phyloP scores from a whole-genome alignment of 305 asterid genomes.

The Solanum chacoense region DNA sequence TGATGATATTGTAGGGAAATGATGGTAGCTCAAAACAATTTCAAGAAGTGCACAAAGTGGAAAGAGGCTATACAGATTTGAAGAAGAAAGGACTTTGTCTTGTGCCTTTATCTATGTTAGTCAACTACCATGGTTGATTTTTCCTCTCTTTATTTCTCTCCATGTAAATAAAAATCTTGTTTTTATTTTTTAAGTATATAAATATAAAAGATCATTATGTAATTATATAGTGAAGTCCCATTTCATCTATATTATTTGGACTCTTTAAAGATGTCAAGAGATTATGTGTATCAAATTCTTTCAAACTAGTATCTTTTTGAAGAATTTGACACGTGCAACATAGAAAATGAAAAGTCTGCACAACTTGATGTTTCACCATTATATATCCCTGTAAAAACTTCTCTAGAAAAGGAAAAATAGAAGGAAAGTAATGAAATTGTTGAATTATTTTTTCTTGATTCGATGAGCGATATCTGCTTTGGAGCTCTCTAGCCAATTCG shows the following conservation, averaged over 20 bases:
- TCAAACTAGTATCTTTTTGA: accelerated
- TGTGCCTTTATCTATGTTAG: not conserved
- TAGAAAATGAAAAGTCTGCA: no score
- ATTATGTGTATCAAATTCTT: no score
- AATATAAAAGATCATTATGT: not conserved
- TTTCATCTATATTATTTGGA: not conserved
- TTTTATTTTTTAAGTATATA: not conserved
- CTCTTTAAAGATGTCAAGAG: no score
- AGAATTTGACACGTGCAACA: not conserved
- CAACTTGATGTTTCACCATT: no score
- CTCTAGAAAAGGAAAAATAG: not conserved
- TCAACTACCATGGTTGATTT: not conserved
- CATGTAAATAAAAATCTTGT: not conserved
- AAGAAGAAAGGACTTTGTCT: constrained; percentile 3
- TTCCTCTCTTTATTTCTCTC: no score
- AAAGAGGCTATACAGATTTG: not conserved
- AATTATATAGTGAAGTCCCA: not conserved
- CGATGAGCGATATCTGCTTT: not conserved
- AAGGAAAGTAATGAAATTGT: not conserved
- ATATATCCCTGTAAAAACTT: no score
- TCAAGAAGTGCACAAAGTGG: not conserved
- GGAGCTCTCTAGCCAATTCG: no score
- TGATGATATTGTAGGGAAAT: not conserved
- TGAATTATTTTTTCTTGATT: no score
- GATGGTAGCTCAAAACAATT: not conserved